phyloP scores from a whole-genome alignment of 73 alveolate genomes.

The Paramecium primaurelia region DNA sequence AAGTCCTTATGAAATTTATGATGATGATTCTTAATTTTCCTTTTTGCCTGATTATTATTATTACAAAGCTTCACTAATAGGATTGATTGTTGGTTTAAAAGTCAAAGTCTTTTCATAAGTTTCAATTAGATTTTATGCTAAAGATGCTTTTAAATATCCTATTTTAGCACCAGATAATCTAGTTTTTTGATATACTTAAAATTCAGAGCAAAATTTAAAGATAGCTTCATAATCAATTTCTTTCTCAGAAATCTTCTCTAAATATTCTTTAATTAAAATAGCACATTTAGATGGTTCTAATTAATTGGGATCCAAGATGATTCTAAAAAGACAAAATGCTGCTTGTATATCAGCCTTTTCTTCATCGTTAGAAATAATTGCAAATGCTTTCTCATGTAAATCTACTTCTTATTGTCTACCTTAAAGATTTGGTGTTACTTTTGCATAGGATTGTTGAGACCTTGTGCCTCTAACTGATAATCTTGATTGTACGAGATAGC shows the following conservation, averaged over 20 bases:
- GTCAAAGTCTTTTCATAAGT: conserved; percentile 20
- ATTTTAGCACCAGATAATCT: conserved; percentile 1
- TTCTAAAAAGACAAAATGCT: conserved; percentile 5
- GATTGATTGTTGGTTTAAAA: conserved; percentile 12
- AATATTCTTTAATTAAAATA: neutral
- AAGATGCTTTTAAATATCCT: neutral
- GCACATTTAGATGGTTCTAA: conserved; percentile 16
- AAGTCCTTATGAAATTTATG: neutral
- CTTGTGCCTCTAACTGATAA: neutral
- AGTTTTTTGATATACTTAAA: neutral
- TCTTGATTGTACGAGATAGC: conserved; percentile 10
- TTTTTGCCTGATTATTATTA: neutral
- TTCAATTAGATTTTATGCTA: conserved; percentile 3
- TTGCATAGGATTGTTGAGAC: conserved; percentile 13
- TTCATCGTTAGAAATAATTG: neutral
- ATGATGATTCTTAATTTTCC: neutral
- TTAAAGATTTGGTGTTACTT: neutral
- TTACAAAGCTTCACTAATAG: conserved; percentile 29
- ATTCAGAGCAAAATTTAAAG: neutral
- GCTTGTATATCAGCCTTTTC: neutral
- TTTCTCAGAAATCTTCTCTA: neutral
- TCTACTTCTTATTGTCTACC: neutral
- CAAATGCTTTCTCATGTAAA: neutral
- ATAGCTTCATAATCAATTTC: conserved; percentile 2
- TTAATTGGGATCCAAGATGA: conserved; percentile 18